Base-by-base conservation (phyloP, 108 stramenopile genomes). In the Phaeodactylum tricornutum region DNA sequence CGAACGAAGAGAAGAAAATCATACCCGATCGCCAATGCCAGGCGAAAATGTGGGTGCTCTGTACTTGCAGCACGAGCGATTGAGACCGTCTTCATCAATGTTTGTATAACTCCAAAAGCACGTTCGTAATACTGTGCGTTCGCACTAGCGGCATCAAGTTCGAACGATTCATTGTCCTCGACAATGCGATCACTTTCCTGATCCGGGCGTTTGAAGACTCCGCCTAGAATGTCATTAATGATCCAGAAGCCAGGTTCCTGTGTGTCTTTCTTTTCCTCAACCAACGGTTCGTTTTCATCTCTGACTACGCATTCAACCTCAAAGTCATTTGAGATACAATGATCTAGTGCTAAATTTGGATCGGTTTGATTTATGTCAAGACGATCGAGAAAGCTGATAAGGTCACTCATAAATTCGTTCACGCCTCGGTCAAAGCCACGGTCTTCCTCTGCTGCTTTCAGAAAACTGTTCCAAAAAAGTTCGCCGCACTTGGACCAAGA, bases 341-440 rank as follows among this genome's bases (percentile, higher is more conserved):
- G 14, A 5, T 41, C 9, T 25, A 46, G 28, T 50, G 27, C 35
- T 26, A 42, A 16, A 33, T 26, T 36, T 4, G 20, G 40, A 15
- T n/a, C 22, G 15, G 3, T 21, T 4, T 15, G 8, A 5, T 21
- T 25, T 29, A 7, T 43, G 17, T 81, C 79, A 22, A 76, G 48
- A 11, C 61, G 62, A 33, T 91, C 80, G 2, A 91, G 53, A 41
- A 91, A 68, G 29, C 68, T 59, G 16, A 41, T 41, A 15, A 41
- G 21, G 4, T 52, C 37, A 29, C 70, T 41, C 1, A 91, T 46
- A 47, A 81, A 84, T 41, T 78, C 69, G 53, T 91, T 81, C 39
- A 81, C 58, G 29, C 76, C 82, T 31, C 52, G 59, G 55, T 89
- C 87, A 67, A 86, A 86, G 31, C 77, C 79, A n/a, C 77, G 64